phyloP scores from a whole-genome alignment of 192 early-diverging fungal genomes.

The Gigaspora rosea region DNA sequence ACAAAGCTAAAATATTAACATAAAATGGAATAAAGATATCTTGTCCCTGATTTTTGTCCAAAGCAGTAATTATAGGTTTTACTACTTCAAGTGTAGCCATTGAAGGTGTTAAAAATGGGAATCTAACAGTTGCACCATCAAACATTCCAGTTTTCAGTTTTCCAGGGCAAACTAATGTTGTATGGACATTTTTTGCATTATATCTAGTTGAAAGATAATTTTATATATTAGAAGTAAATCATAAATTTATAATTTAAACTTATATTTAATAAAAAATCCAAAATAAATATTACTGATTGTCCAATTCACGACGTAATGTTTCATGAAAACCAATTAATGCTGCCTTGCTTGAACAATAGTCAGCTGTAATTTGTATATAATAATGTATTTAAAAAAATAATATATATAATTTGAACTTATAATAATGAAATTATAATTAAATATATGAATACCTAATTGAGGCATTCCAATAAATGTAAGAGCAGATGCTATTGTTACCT shows the following conservation, averaged over 20 bases:
- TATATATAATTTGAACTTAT: neutral
- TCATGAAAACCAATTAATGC: constrained; percentile 75
- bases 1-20: constrained; percentile 41
- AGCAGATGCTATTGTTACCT: constrained; percentile 49
- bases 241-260: too few relatives aligned
- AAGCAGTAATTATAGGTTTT: neutral
- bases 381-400: neutral
- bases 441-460: constrained; percentile 1
- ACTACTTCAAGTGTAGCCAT: constrained; percentile 33
- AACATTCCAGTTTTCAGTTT: constrained; percentile 77
- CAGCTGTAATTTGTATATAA: constrained; percentile 43
- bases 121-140: constrained; percentile 54
- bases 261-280: neutral
- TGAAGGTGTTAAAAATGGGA: constrained; percentile 65
- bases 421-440: neutral
- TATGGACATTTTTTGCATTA: constrained; percentile 61
- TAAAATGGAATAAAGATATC: constrained; percentile 51
- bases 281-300: constrained; percentile 18
- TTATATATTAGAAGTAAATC: too few relatives aligned
- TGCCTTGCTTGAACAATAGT: constrained; percentile 81
- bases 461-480: constrained; percentile 40
- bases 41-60: constrained; percentile 52
- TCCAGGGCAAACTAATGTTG: constrained; percentile 73
- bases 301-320: constrained; percentile 72
- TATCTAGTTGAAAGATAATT: constrained; percentile 37